Evolutionary conservation across 805 yeast genomes (phyloP).

Genomic region (Wickerhamomyces rabaulensis): DNA sequence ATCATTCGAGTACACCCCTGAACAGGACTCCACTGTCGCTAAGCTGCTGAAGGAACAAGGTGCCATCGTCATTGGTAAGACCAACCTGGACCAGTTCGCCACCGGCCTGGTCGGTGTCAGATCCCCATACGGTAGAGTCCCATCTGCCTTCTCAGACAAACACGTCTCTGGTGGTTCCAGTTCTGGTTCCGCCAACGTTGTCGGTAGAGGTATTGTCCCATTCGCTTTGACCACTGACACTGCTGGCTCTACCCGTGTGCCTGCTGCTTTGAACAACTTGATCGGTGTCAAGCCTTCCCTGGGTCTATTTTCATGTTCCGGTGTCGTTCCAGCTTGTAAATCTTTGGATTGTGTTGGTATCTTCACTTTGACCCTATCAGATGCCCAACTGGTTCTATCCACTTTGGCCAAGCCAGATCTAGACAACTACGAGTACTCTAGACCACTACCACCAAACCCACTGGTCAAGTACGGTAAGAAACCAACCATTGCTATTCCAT

Average conservation of each 20-base stretch:
- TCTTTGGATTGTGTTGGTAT: constrained; percentile 90
- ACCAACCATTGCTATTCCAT: constrained; percentile 76
- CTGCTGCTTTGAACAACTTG: constrained; percentile 89
- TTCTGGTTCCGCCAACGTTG: constrained; percentile 92
- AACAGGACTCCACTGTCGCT: constrained; percentile 72
- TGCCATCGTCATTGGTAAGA: constrained; percentile 89
- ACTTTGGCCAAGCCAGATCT: constrained; percentile 69
- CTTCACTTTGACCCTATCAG: constrained; percentile 70
- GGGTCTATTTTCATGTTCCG: constrained; percentile 80
- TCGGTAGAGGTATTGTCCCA: constrained; percentile 86
- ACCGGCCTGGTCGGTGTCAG: constrained; percentile 95
- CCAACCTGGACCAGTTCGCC: constrained; percentile 95
- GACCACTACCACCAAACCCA: constrained; percentile 67
- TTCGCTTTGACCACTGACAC: constrained; percentile 92
- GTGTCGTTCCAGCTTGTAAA: constrained; percentile 97
- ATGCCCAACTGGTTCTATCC: constrained; percentile 75
- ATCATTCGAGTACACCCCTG: constrained; percentile 64
- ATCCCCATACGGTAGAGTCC: constrained; percentile 90
- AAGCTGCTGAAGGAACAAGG: constrained; percentile 75
- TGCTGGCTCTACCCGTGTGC: constrained; percentile 97
- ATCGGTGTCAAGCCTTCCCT: constrained; percentile 91
- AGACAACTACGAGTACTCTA: constrained; percentile 71
- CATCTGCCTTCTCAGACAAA: constrained; percentile 66
- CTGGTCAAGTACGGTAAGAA: constrained; percentile 48
- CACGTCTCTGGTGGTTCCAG: constrained; percentile 95